Evolutionary conservation across 345 rosid species (phyloP).

Genomic region (Passiflora organensis): DNA sequence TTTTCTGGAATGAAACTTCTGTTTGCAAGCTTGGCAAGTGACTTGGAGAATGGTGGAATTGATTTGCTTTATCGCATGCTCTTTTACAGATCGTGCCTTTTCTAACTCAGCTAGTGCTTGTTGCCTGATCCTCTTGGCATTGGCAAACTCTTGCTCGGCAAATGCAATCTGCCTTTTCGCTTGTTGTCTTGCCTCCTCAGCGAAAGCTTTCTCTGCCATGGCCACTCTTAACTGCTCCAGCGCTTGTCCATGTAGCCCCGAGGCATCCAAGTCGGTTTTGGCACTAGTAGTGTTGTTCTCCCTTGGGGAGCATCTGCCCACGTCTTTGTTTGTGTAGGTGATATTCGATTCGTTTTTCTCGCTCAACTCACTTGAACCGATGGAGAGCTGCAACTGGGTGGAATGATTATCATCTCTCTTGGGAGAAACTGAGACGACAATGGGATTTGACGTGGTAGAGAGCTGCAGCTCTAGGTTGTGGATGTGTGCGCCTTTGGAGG

Average conservation of each 20-base stretch:
- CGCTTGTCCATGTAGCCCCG: slow-evolving; percentile 33
- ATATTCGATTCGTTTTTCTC: slow-evolving; percentile 26
- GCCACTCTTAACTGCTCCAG: slow-evolving; percentile 48
- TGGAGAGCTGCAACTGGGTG: slow-evolving; percentile 58
- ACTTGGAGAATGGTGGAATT: slow-evolving; percentile 61
- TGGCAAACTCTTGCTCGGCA: slow-evolving; percentile 73
- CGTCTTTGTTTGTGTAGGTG: slow-evolving; percentile 4
- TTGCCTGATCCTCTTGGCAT: slow-evolving; percentile 69
- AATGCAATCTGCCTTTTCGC: slow-evolving; percentile 67
- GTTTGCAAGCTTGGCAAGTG: slow-evolving; percentile 75
- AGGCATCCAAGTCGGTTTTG: slow-evolving; percentile 17
- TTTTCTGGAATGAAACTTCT: slow-evolving; percentile 41
- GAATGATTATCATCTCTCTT: slow-evolving; percentile 36
- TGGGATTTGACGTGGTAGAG: slow-evolving; percentile 30
- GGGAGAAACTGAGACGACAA: slow-evolving; percentile 22
- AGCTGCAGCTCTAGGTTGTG: slow-evolving; percentile 71
- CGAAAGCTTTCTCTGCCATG: slow-evolving; percentile 49
- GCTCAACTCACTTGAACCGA: slow-evolving; percentile 41
- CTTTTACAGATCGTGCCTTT: slow-evolving; percentile 56
- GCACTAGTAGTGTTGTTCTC: slow-evolving; percentile 18
- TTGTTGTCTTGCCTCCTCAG: slow-evolving; percentile 57
- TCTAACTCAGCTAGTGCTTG: slow-evolving; percentile 76
- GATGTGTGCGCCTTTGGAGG: slow-evolving; percentile 16
- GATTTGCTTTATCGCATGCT: slow-evolving; percentile 58
- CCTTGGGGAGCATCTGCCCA: slow-evolving; percentile 9